Base-by-base conservation (phyloP, 345 rosid genomes). In the Brassica juncea region DNA sequence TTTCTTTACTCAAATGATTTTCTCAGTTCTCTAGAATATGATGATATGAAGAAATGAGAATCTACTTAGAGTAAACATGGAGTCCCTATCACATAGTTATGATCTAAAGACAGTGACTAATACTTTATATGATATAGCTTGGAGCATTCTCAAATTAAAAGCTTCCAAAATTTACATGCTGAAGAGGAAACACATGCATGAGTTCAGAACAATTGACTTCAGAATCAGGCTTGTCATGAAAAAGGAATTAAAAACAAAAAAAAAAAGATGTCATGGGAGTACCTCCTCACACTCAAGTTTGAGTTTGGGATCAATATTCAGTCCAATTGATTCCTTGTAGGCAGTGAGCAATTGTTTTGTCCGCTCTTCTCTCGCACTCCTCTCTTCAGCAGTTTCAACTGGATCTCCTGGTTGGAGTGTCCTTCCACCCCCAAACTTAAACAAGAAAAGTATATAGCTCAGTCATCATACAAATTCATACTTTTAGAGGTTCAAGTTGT, bases 361-460 rank as follows among this genome's bases (percentile, higher is more conserved):
- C 58, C 73, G 85, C 64, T 88, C 83, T 14, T 91, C 91, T 86
- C 90, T 89, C 12, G 89, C 91, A 78, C 81, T 86, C 80, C 89
- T 86, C 71, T 88, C 97, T 83, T 94, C 91, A 73, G 84, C 86
- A 30, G 97, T 87, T 84, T 94, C 97, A 32, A 91, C 83, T 64
- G 83, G 80, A 35, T 94, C 97, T n/a, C 97, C 97, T 0, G 97
- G 97, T 62, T 81, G 89, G 77, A 94, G 83, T 30, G 83, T 87
- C 83, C 80, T 94, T 80, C 97, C 97, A 79, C 97, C 97, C 55
- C 97, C 97, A 87, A 83, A 92, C 97, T 91, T 77, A 57, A 76
- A 63, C 44, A 34, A 78, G 8, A 77, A 79, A 66, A 42, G 10
- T 12, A 62, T 35, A 39, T 63, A 74, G 64, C 39, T 54, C 49